Evolutionary conservation across 306 rosid species (phyloP).

Genomic region (Begonia masoniana): DNA sequence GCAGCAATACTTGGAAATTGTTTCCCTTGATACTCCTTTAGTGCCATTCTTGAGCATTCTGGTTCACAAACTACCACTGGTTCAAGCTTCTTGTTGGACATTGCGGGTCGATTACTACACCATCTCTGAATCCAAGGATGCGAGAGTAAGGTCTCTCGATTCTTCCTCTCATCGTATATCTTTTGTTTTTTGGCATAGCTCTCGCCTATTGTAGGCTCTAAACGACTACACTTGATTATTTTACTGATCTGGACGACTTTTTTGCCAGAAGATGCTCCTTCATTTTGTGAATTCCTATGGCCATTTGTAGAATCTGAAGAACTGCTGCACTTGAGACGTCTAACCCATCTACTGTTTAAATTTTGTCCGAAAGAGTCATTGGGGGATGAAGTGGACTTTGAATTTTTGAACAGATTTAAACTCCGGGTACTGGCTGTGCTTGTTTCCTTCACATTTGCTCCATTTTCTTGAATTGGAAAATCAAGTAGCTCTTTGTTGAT

Average conservation of each 20-base stretch:
- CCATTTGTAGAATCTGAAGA: conserved; percentile 25
- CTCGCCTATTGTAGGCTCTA: conserved; percentile 21
- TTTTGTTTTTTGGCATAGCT: conserved; percentile 15
- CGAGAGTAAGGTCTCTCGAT: conserved; percentile 37
- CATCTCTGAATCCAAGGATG: conserved; percentile 90
- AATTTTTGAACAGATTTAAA: conserved; percentile 40
- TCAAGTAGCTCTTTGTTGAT: conserved; percentile 6
- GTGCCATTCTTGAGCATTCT: conserved; percentile 16
- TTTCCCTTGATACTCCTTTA: conserved; percentile 20
- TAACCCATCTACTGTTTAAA: conserved; percentile 60
- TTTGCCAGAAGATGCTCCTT: conserved; percentile 34
- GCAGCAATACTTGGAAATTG: conserved; percentile 86
- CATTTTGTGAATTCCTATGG: conserved; percentile 34
- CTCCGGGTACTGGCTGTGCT: conserved; percentile 76
- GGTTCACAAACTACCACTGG: conserved; percentile 20
- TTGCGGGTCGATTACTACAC: conserved; percentile 18
- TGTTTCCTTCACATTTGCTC: conserved; percentile 37
- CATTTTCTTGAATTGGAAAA: conserved; percentile 16
- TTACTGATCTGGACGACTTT: conserved; percentile 17
- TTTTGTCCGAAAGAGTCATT: conserved; percentile 35
- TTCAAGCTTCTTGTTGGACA: conserved; percentile 28
- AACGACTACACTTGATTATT: conserved; percentile 19
- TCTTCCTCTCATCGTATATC: conserved; percentile 8
- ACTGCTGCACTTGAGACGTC: conserved; percentile 52
- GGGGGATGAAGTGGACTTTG: conserved; percentile 20